Percentiles rank a stretch among this genome's conserved stretches.
These are phyloP conservation scores for Suillus occidentalis DNA, from an alignment of 768 basidiomycete genomes.

Conservation along the genomic window DNA sequence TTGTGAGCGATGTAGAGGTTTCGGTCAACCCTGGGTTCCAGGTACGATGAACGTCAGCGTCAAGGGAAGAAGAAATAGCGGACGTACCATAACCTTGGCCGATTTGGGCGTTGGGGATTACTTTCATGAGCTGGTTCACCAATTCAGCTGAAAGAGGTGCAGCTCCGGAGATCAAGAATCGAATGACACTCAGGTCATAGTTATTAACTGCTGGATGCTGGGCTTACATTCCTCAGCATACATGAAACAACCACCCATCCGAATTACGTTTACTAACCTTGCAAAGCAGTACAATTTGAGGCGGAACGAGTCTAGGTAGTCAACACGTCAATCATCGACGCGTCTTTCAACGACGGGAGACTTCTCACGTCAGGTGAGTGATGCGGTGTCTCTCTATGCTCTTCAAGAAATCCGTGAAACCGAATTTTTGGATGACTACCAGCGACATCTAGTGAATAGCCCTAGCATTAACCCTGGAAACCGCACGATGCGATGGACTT, in stretches of 20 bases:
- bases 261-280: constrained; percentile 41
- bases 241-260: neutral
- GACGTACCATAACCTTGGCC: constrained; percentile 63
- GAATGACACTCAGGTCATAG: constrained; percentile 52
- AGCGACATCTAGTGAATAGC: constrained; percentile 43
- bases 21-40: constrained; percentile 61
- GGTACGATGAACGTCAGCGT: neutral
- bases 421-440: constrained; percentile 63
- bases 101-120: constrained; percentile 58
- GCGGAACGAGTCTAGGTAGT: constrained; percentile 56
- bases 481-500: constrained; percentile 13
- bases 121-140: constrained; percentile 39
- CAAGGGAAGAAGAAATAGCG: neutral
- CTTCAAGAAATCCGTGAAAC: constrained; percentile 55
- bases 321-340: constrained; percentile 4
- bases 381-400: constrained; percentile 61
- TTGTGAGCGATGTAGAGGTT: constrained; percentile 50
- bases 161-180: constrained; percentile 57
- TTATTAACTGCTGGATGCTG: constrained; percentile 52
- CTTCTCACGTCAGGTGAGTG: constrained; percentile 51
- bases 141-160: constrained; percentile 64
- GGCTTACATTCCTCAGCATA: neutral
- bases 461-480: neutral
- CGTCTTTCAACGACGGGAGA: neutral
- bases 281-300: constrained; percentile 64